phyloP scores from a whole-genome alignment of 2,329 filamentous ascomycete genomes.

The Aspergillus hortae region DNA sequence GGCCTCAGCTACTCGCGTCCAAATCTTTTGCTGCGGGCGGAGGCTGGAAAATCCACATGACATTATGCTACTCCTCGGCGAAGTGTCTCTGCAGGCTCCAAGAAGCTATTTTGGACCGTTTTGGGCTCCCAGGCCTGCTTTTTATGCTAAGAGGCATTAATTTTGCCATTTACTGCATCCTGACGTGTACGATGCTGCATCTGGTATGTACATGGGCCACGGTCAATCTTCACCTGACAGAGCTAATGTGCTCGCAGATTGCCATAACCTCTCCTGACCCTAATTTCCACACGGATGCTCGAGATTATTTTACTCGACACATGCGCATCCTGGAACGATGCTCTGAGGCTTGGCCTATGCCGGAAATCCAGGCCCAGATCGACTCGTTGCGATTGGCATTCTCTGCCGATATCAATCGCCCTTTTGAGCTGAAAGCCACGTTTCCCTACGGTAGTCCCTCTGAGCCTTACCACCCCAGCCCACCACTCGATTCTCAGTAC shows the following conservation, averaged over 20 bases:
- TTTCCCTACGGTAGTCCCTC: constrained; percentile 84
- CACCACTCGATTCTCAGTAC: constrained; percentile 51
- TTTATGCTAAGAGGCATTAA: constrained; percentile 94
- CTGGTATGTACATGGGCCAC: constrained; percentile 61
- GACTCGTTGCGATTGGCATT: constrained; percentile 87
- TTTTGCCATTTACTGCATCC: constrained; percentile 87
- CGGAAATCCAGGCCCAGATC: constrained; percentile 85
- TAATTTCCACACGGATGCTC: constrained; percentile 77
- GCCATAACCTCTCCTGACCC: constrained; percentile 91
- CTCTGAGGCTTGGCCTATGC: constrained; percentile 78
- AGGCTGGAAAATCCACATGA: constrained; percentile 84
- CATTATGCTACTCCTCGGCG: constrained; percentile 77
- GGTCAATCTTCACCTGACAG: not conserved
- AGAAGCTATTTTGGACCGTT: constrained; percentile 73
- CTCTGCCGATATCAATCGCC: constrained; percentile 76
- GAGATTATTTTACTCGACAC: constrained; percentile 85
- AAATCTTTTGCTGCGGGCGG: constrained; percentile 68
- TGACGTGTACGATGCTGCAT: constrained; percentile 91
- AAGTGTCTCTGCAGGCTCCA: constrained; percentile 83
- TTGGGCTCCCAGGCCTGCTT: constrained; percentile 73
- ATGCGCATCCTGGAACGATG: constrained; percentile 91
- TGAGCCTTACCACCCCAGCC: constrained; percentile 60
- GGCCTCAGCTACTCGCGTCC: constrained; percentile 77
- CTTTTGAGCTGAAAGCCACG: constrained; percentile 82
- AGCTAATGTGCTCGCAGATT: constrained; percentile 55